phyloP scores from a whole-genome alignment of 805 yeast genomes.

The Lachancea cidri region DNA sequence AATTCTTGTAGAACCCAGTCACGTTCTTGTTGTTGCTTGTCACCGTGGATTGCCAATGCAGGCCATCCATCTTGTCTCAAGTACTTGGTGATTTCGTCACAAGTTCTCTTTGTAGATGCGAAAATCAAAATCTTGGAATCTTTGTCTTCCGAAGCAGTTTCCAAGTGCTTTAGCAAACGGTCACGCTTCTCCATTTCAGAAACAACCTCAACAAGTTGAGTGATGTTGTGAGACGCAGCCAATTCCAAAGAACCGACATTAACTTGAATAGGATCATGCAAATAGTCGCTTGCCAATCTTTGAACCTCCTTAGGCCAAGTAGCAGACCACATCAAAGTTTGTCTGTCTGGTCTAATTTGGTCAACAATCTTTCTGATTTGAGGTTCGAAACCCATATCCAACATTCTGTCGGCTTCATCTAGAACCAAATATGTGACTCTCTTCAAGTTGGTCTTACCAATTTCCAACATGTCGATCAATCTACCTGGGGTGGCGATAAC shows the following conservation, averaged over 20 bases:
- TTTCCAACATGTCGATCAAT: constrained; percentile 94
- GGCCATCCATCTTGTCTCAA: constrained; percentile 98
- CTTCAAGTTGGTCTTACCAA: constrained; percentile 88
- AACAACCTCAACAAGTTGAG: constrained; percentile 87
- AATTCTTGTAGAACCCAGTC: constrained; percentile 97
- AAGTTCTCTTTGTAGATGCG: constrained; percentile 95
- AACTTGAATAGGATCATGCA: constrained; percentile 91
- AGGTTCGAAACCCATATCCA: constrained; percentile 99
- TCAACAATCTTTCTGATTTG: constrained; percentile 97
- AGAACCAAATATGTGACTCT: constrained; percentile 95
- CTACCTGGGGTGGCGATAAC: constrained; percentile 98
- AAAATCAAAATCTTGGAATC: constrained; percentile 80
- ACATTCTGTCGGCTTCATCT: constrained; percentile 99
- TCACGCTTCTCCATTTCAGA: constrained; percentile 94
- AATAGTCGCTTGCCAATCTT: constrained; percentile 84
- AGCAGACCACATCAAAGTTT: constrained; percentile 99
- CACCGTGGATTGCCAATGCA: constrained; percentile 98
- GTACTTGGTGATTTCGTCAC: constrained; percentile 90
- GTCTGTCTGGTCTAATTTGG: constrained; percentile 99
- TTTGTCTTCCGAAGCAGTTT: constrained; percentile 64
- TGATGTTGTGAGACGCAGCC: constrained; percentile 94
- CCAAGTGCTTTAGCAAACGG: constrained; percentile 76
- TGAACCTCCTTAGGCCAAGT: constrained; percentile 99
- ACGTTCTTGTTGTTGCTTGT: constrained; percentile 95
- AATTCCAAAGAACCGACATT: constrained; percentile 93